Percentiles rank a stretch among this genome's conserved stretches.
These are phyloP conservation scores for Aquilaria agallochum DNA, from an alignment of 441 rosid genomes.

Conservation along the genomic window DNA sequence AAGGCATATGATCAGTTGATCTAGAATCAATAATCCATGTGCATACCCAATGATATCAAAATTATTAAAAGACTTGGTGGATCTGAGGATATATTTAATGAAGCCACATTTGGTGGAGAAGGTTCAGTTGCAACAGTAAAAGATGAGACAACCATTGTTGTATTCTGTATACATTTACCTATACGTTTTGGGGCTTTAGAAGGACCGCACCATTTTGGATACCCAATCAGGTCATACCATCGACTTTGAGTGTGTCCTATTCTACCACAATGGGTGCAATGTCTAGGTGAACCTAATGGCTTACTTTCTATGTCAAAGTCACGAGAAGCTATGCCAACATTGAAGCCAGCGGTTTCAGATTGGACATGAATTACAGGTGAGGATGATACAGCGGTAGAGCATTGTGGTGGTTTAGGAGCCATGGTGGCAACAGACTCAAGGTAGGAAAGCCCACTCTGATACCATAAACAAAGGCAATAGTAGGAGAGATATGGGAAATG, in stretches of 20 bases:
- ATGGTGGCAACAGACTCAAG: too few species aligned
- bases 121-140: neutral
- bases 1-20: neutral
- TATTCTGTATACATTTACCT: neutral
- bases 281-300: too few species aligned
- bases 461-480: too few species aligned
- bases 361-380: neutral
- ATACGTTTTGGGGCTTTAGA: constrained; percentile 1
- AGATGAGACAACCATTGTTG: neutral
- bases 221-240: constrained; percentile 2
- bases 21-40: too few species aligned
- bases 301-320: neutral
- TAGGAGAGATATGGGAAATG: too few species aligned
- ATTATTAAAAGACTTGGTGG: neutral
- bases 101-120: neutral
- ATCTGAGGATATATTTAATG: too few species aligned
- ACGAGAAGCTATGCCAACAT: neutral
- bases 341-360: neutral
- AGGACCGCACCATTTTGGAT: constrained; percentile 11
- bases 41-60: too few species aligned
- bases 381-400: too few species aligned
- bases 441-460: too few species aligned
- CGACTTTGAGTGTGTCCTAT: neutral
- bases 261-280: neutral
- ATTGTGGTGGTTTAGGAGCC: too few species aligned